A percentile compares a stretch with the other conserved stretches of the same genome.
Conservation (phyloP, 495 filamentous ascomycete genomes). For the Aspergillus cristatus region DNA sequence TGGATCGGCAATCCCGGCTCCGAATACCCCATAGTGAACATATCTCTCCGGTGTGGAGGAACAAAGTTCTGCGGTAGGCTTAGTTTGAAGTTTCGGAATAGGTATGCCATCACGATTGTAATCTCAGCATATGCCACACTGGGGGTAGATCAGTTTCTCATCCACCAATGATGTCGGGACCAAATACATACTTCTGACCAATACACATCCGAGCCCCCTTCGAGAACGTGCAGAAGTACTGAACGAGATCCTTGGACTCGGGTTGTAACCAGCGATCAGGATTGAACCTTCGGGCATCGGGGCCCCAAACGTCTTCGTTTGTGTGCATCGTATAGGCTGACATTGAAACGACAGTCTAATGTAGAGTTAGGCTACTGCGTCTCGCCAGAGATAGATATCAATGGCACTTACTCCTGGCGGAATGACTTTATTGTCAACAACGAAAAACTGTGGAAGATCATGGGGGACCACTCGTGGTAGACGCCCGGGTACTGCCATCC, state of each 20-base stretch:
- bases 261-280: conserved; percentile 24
- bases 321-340: conserved; percentile 18
- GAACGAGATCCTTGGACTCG: not conserved
- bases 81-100: conserved; percentile 4
- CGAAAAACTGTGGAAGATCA: not conserved
- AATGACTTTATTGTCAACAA: not conserved
- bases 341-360: conserved; percentile 15
- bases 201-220: conserved; percentile 1
- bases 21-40: conserved; percentile 4
- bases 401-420: conserved; percentile 1
- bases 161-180: too few relatives aligned
- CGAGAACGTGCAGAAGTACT: not conserved
- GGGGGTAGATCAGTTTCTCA: not conserved
- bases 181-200: conserved; percentile 1
- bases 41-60: not conserved
- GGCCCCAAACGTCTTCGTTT: conserved; percentile 16
- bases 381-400: too few relatives aligned
- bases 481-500: not conserved
- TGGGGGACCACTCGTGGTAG: conserved; percentile 1
- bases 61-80: not conserved
- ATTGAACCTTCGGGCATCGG: conserved; percentile 15
- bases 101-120: conserved; percentile 5
- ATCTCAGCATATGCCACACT: conserved; percentile 4
- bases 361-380: too few relatives aligned
- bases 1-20: conserved; percentile 2